phyloP scores from a whole-genome alignment of 2,329 filamentous ascomycete species.

The Chrysoporthe deuterocubensis region DNA sequence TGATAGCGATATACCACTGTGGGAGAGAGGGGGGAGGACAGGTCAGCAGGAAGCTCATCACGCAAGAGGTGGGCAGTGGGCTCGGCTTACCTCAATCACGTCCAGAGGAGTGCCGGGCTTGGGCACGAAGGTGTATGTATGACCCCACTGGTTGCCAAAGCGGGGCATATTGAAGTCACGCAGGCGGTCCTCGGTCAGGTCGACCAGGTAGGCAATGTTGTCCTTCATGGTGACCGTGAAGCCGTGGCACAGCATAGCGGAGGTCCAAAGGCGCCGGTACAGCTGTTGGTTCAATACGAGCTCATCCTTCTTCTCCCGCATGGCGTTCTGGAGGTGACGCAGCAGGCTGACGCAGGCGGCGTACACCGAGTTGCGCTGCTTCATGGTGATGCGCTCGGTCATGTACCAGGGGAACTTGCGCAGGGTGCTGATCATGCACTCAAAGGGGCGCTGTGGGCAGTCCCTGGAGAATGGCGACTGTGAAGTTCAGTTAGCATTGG shows the following conservation, averaged over 20 bases:
- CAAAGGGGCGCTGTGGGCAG: conserved; percentile 67
- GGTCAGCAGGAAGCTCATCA: not conserved
- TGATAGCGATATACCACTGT: conserved; percentile 61
- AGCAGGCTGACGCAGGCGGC: conserved; percentile 55
- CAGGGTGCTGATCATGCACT: conserved; percentile 67
- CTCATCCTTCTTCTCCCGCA: conserved; percentile 45
- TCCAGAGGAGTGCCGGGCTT: conserved; percentile 55
- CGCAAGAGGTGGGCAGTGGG: not conserved
- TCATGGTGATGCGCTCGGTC: conserved; percentile 59
- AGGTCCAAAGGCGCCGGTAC: conserved; percentile 54
- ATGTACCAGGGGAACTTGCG: conserved; percentile 67
- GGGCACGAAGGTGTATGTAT: conserved; percentile 55
- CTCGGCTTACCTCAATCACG: conserved; percentile 53
- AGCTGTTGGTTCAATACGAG: conserved; percentile 57
- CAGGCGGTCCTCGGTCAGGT: conserved; percentile 42
- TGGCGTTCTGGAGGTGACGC: conserved; percentile 46
- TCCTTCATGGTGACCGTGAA: conserved; percentile 67
- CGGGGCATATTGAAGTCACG: conserved; percentile 52
- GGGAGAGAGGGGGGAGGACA: not conserved
- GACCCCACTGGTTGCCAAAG: conserved; percentile 53
- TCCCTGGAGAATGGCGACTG: conserved; percentile 64
- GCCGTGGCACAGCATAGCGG: conserved; percentile 61
- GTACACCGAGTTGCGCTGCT: conserved; percentile 59
- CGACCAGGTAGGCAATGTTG: conserved; percentile 52
- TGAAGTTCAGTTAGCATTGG: conserved; percentile 20